phyloP scores from a whole-genome alignment of 352 stramenopile genomes.

The Globisporangium uncinulatum region DNA sequence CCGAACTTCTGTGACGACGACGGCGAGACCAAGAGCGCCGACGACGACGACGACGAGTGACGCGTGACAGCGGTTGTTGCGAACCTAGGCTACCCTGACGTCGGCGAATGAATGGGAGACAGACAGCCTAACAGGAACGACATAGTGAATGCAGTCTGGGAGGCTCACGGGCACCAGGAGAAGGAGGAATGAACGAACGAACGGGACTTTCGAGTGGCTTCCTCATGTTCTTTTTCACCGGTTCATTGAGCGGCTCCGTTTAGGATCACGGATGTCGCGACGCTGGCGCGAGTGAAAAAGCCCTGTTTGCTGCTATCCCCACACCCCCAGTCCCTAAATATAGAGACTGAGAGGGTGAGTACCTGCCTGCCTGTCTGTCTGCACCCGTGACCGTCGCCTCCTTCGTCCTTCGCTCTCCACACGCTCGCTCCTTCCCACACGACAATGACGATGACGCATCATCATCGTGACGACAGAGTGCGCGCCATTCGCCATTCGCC shows the following conservation, averaged over 20 bases:
- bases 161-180: background rate
- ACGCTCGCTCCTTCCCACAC: too few species aligned
- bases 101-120: background rate
- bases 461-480: too few species aligned
- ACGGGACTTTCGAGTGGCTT: background rate
- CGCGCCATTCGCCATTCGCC: background rate
- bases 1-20: slow-evolving; percentile 38
- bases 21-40: slow-evolving; percentile 41
- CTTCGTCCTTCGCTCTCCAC: background rate
- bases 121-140: background rate
- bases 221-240: slow-evolving; percentile 3
- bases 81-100: background rate
- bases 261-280: background rate
- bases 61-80: background rate
- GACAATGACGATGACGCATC: too few species aligned
- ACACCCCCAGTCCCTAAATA: background rate
- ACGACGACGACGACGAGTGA: slow-evolving; percentile 45
- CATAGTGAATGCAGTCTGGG: background rate
- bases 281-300: slow-evolving; percentile 2
- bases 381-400: background rate
- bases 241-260: slow-evolving; percentile 2
- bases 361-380: background rate
- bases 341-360: background rate
- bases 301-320: slow-evolving; percentile 1
- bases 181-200: background rate